Base-by-base conservation (phyloP, 2,329 filamentous ascomycete species). In the Colletotrichum lupini region DNA sequence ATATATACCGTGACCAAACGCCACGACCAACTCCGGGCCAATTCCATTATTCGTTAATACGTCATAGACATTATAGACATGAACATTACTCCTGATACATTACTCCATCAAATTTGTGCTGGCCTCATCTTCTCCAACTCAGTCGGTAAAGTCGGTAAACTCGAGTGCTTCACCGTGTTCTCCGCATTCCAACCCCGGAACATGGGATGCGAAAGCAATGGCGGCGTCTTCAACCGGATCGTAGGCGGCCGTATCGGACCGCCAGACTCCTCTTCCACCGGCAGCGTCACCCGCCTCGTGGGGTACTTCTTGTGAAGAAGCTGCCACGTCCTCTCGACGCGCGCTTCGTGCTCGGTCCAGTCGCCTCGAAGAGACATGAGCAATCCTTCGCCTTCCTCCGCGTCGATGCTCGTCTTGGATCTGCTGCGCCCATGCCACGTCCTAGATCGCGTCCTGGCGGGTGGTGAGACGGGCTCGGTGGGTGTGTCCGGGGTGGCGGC, bases 221-320 rank as follows among this genome's bases (percentile, higher is more conserved):
- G 71, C 49, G 71, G 71, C 49, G 71, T 73, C 24, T 73, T 73
- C 1, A 73, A 14, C 12, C 71, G 59, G 14, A 73, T 73, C 16
- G 71, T 73, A 19, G 71, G 71, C 56, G 71, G 71, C 7, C 71
- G 67, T 8, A 66, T 28, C 37, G 56, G 71, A 3, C 67, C 71
- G 24, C 61, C 71, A 1, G 32, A 30, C 11, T 71, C 67, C 11
- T 71, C 71, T 19, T 71, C 67, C 1, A 66, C 71, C 6, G 71
- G 71, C 28, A 73, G 14, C 35, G 61, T 61, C 19, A 73, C 56
- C 22, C 71, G 60, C 12, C 71, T 53, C 4, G 71, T 73, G 8
- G 71, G 71, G 61, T 73, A 73, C 61, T 73, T 73, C 28, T 61
- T 73, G n/a, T 73, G 71, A 0, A 73, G 55, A 11, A 73, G 68